phyloP scores from a whole-genome alignment of 306 rosid species.

The Prunus kanzakura region DNA sequence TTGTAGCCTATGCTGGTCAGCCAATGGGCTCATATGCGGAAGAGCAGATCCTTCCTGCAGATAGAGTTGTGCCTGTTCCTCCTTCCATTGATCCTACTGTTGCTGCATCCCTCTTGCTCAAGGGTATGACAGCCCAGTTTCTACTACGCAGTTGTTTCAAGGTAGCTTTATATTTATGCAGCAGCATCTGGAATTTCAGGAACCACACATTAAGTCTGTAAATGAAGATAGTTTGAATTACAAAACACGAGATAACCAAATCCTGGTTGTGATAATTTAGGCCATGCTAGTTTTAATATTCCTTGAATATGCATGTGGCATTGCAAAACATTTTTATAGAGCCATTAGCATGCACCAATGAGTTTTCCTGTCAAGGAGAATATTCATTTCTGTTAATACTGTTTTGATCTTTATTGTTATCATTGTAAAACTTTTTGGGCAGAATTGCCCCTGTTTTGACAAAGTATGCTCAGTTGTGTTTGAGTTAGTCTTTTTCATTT shows the following conservation, averaged over 20 bases:
- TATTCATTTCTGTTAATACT: neutral
- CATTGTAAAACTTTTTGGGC: too few species aligned
- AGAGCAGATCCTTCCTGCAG: too few species aligned
- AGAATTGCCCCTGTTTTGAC: neutral
- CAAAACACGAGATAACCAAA: too few species aligned
- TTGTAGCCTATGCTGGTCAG: too few species aligned
- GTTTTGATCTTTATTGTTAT: neutral
- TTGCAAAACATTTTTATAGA: neutral
- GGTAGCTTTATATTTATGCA: conserved; percentile 24
- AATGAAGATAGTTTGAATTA: too few species aligned
- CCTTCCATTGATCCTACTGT: too few species aligned
- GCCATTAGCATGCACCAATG: neutral
- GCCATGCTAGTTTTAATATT: neutral
- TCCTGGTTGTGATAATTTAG: too few species aligned
- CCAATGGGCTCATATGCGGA: too few species aligned
- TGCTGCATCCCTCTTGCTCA: conserved; percentile 25
- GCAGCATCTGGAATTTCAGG: too few species aligned
- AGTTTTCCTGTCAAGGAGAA: neutral
- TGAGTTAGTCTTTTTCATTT: neutral
- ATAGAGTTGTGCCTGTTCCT: too few species aligned
- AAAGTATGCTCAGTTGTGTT: neutral
- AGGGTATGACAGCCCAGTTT: conserved; percentile 79
- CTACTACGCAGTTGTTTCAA: conserved; percentile 70
- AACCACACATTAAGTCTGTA: too few species aligned
- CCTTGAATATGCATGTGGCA: neutral